Evolutionary conservation across 2,329 filamentous ascomycete genomes (phyloP).

Genomic region (Fusarium sambucinum): DNA sequence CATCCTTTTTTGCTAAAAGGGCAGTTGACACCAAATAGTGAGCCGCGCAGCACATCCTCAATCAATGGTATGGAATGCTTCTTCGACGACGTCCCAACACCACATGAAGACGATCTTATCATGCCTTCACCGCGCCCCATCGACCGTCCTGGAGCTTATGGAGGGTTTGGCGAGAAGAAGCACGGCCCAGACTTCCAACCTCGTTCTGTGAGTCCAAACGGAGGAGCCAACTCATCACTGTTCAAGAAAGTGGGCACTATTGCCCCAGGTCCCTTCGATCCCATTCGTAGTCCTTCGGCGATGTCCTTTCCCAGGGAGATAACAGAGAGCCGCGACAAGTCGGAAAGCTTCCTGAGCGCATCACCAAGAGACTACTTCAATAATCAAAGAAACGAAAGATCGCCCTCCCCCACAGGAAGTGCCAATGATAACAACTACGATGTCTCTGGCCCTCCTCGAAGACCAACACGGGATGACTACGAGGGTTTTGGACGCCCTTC

Average conservation of each 20-base stretch:
- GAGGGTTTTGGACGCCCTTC: slow-evolving; percentile 67
- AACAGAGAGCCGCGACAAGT: slow-evolving; percentile 29
- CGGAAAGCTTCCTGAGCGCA: slow-evolving; percentile 38
- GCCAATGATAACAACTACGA: slow-evolving; percentile 40
- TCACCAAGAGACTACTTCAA: slow-evolving; percentile 36
- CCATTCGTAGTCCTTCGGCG: slow-evolving; percentile 54
- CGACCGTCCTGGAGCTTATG: slow-evolving; percentile 62
- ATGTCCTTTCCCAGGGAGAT: slow-evolving; percentile 49
- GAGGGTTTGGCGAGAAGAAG: slow-evolving; percentile 58
- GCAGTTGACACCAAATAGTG: slow-evolving; percentile 73
- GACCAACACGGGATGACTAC: slow-evolving; percentile 66
- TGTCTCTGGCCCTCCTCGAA: slow-evolving; percentile 53
- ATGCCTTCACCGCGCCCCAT: slow-evolving; percentile 53
- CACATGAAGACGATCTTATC: slow-evolving; percentile 56
- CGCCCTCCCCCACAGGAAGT: slow-evolving; percentile 26
- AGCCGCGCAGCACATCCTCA: slow-evolving; percentile 69
- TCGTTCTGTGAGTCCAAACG: slow-evolving; percentile 43
- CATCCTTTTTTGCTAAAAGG: slow-evolving; percentile 65
- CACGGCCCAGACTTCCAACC: slow-evolving; percentile 39
- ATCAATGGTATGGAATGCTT: slow-evolving; percentile 64
- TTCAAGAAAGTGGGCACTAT: slow-evolving; percentile 74
- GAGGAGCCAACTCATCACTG: slow-evolving; percentile 54
- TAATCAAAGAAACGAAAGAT: slow-evolving; percentile 19
- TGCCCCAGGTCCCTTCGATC: slow-evolving; percentile 74
- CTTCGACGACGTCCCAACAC: slow-evolving; percentile 59